phyloP scores from a whole-genome alignment of 1,284 basidiomycete species.

The Leucoagaricus sp. region DNA sequence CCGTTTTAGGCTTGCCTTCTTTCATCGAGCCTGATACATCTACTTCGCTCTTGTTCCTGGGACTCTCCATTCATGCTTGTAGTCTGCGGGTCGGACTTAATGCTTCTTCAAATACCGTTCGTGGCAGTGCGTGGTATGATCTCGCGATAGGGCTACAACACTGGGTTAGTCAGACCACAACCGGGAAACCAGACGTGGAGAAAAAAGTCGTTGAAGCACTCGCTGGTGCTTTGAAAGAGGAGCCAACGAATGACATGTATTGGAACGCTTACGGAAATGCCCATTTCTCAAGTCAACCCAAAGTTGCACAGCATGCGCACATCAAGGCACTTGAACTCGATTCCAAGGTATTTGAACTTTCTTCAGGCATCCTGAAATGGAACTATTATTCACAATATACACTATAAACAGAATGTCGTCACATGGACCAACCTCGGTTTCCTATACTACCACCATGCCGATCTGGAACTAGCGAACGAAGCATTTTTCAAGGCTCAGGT shows the following conservation, averaged over 20 bases:
- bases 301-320: constrained; percentile 88
- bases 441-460: constrained; percentile 84
- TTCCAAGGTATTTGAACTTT: constrained; percentile 9
- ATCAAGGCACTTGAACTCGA: constrained; percentile 89
- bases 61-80: constrained; percentile 8
- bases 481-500: constrained; percentile 88
- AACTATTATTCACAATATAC: constrained; percentile 5
- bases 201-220: constrained; percentile 66
- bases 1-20: not conserved
- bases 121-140: constrained; percentile 72
- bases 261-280: constrained; percentile 85
- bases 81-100: constrained; percentile 1
- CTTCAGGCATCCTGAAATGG: not conserved
- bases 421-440: constrained; percentile 93
- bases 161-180: constrained; percentile 42
- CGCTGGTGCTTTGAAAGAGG: constrained; percentile 75
- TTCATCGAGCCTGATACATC: not conserved
- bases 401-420: constrained; percentile 73
- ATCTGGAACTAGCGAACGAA: constrained; percentile 84
- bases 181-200: constrained; percentile 30
- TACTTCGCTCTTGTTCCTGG: not conserved
- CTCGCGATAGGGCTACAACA: constrained; percentile 69
- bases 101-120: constrained; percentile 1
- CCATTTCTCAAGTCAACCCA: constrained; percentile 69
- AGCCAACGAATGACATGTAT: constrained; percentile 73